A percentile compares a stretch with the other conserved stretches of the same genome.
Conservation (phyloP, 768 basidiomycete genomes). For the Macrolepiota fuliginosa region DNA sequence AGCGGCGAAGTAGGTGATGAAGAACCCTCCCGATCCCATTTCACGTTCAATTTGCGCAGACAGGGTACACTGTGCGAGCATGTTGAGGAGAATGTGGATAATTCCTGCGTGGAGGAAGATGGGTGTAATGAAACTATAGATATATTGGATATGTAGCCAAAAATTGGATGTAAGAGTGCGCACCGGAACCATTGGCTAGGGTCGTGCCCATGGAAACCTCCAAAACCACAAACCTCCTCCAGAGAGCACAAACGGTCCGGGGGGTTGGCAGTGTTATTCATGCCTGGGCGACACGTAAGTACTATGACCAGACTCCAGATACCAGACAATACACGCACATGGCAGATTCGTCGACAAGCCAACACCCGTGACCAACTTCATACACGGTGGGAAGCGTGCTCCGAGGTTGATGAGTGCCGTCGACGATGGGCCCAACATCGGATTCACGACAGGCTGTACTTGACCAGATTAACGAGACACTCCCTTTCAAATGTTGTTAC, state of each 20-base stretch:
- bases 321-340: conserved; percentile 40
- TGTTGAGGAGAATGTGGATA: conserved; percentile 87
- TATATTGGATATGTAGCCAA: neutral
- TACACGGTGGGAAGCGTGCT: conserved; percentile 91
- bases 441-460: conserved; percentile 72
- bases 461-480: neutral
- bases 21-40: conserved; percentile 86
- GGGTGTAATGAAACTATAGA: conserved; percentile 73
- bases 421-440: conserved; percentile 88
- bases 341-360: conserved; percentile 52
- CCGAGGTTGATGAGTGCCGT: conserved; percentile 84
- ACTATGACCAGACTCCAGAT: neutral
- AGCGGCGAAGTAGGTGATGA: conserved; percentile 83
- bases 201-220: conserved; percentile 45
- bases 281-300: conserved; percentile 37
- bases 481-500: neutral
- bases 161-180: conserved; percentile 9
- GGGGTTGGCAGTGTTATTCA: conserved; percentile 85
- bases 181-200: conserved; percentile 52
- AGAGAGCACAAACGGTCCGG: conserved; percentile 68
- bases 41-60: conserved; percentile 86
- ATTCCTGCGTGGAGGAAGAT: conserved; percentile 96
- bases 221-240: conserved; percentile 86
- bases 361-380: conserved; percentile 66
- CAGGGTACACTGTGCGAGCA: conserved; percentile 81